Percentiles rank a stretch among this genome's conserved stretches.
Evolutionary conservation across 2,329 filamentous ascomycete species (phyloP).

Genomic region (Ascosphaera acerosa): DNA sequence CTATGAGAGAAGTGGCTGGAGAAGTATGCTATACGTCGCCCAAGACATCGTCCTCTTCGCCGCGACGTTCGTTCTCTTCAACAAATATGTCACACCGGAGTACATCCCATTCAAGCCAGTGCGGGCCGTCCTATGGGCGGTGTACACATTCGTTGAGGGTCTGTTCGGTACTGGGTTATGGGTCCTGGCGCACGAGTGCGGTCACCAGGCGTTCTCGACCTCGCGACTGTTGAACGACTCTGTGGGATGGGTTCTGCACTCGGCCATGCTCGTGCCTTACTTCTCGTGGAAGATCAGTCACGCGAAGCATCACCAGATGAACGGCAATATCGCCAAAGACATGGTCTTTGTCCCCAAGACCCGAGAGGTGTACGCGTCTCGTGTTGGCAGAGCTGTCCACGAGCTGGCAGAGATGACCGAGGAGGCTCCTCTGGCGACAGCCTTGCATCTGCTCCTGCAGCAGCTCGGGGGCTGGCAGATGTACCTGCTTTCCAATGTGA

Average conservation of each 20-base stretch:
- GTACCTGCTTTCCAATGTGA: constrained; percentile 80
- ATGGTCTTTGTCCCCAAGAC: constrained; percentile 98
- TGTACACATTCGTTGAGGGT: constrained; percentile 62
- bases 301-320: constrained; percentile 98
- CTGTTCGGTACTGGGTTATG: constrained; percentile 83
- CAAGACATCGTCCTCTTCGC: constrained; percentile 52
- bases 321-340: constrained; percentile 86
- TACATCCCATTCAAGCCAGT: constrained; percentile 42
- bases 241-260: constrained; percentile 80
- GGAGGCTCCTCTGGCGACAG: constrained; percentile 73
- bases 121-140: constrained; percentile 39
- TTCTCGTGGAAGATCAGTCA: constrained; percentile 99
- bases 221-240: constrained; percentile 77
- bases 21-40: constrained; percentile 57
- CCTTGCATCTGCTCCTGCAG: constrained; percentile 49
- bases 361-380: constrained; percentile 51
- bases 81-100: constrained; percentile 75
- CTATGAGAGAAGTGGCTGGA: constrained; percentile 60
- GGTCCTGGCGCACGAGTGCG: constrained; percentile 95
- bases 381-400: constrained; percentile 47
- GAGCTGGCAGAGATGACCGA: constrained; percentile 76
- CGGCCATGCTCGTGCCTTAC: constrained; percentile 72
- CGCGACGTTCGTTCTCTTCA: constrained; percentile 60
- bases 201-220: constrained; percentile 88
- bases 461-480: constrained; percentile 83